Conservation (phyloP, 768 basidiomycete species). For the Chlorophyllum brunneum region DNA sequence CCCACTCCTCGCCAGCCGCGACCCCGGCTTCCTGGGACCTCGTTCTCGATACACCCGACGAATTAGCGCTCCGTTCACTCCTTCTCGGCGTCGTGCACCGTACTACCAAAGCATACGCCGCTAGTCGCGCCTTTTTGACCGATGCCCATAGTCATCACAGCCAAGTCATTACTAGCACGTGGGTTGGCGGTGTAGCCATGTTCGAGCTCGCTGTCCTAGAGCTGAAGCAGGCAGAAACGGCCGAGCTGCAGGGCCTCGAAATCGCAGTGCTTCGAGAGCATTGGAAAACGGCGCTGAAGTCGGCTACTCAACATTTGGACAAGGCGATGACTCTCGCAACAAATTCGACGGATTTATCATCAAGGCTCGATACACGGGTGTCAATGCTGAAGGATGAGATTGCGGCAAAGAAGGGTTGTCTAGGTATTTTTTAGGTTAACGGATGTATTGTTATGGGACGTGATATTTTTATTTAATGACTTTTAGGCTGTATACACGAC, state of each 20-base stretch:
- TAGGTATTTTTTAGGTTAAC: constrained; percentile 16
- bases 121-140: constrained; percentile 44
- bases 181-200: constrained; percentile 63
- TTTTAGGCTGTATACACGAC: too few relatives aligned
- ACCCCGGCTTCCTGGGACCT: not conserved
- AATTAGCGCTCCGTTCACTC: constrained; percentile 63
- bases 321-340: constrained; percentile 45
- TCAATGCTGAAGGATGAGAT: constrained; percentile 72
- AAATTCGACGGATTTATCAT: constrained; percentile 57
- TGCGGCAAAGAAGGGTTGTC: constrained; percentile 52
- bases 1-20: not conserved
- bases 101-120: constrained; percentile 42
- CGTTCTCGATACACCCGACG: constrained; percentile 60
- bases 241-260: constrained; percentile 11
- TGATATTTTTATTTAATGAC: too few relatives aligned
- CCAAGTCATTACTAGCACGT: constrained; percentile 49
- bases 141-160: constrained; percentile 45
- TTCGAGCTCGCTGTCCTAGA: constrained; percentile 74
- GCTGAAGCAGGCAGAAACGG: constrained; percentile 50
- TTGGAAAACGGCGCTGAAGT: constrained; percentile 49
- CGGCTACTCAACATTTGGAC: constrained; percentile 48
- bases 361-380: constrained; percentile 66
- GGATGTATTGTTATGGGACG: not conserved
- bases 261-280: constrained; percentile 20
- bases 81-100: constrained; percentile 67